phyloP scores from a whole-genome alignment of 495 filamentous ascomycete species.

The Poronia punctata region DNA sequence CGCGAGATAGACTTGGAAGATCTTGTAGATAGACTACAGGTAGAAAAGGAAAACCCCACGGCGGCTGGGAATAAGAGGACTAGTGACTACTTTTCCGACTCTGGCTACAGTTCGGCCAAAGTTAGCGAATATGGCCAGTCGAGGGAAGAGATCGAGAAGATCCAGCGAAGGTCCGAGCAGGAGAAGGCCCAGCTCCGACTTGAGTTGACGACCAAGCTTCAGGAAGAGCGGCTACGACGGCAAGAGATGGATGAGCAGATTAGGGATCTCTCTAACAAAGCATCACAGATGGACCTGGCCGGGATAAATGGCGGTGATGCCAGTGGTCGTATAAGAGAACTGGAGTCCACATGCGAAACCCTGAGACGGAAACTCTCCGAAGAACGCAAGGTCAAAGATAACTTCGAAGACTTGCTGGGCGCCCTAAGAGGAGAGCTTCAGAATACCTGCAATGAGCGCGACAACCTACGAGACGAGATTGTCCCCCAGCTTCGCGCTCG shows the following conservation, averaged over 20 bases:
- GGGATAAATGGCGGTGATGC: slow-evolving; percentile 41
- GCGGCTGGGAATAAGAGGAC: slow-evolving; percentile 64
- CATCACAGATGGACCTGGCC: slow-evolving; percentile 49
- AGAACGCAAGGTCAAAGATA: slow-evolving; percentile 83
- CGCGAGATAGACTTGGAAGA: slow-evolving; percentile 97
- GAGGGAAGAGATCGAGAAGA: slow-evolving; percentile 75
- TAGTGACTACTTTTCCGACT: slow-evolving; percentile 97
- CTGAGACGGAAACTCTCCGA: slow-evolving; percentile 72
- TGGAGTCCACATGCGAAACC: slow-evolving; percentile 75
- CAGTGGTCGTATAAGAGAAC: slow-evolving; percentile 56
- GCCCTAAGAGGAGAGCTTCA: slow-evolving; percentile 78
- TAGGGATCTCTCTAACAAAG: slow-evolving; percentile 67
- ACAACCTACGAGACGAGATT: slow-evolving; percentile 83
- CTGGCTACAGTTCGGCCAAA: slow-evolving; percentile 77
- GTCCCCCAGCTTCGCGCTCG: slow-evolving; percentile 64
- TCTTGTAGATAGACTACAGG: slow-evolving; percentile 76
- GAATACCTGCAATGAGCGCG: slow-evolving; percentile 76
- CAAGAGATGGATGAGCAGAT: slow-evolving; percentile 75
- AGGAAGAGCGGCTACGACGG: slow-evolving; percentile 72
- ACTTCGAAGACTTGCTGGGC: slow-evolving; percentile 83
- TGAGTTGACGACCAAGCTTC: slow-evolving; percentile 71
- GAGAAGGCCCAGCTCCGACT: slow-evolving; percentile 83
- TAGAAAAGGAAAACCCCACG: slow-evolving; percentile 56
- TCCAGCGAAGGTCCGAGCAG: slow-evolving; percentile 79
- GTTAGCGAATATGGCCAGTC: slow-evolving; percentile 59